These are phyloP conservation scores for Physocladia obscura DNA, from an alignment of 192 early-diverging fungal species.

Conservation along the genomic window DNA sequence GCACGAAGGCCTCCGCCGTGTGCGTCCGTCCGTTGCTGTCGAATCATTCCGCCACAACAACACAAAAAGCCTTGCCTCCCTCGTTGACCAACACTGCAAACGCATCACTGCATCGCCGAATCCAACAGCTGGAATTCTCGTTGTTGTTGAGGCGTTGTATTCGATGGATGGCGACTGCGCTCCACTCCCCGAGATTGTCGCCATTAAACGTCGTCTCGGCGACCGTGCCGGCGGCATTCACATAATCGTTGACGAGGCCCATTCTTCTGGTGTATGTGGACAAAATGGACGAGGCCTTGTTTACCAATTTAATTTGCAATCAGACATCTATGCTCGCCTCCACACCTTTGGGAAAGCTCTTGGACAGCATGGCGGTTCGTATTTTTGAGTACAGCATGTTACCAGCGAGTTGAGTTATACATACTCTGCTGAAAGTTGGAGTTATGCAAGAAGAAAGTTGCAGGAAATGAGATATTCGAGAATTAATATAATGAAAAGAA, in stretches of 20 bases:
- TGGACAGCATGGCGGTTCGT: conserved; percentile 72
- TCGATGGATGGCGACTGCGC: conserved; percentile 83
- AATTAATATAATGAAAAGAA: no score
- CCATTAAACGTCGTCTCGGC: conserved; percentile 36
- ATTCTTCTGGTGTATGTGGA: conserved; percentile 78
- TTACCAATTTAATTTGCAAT: conserved; percentile 60
- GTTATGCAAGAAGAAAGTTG: not conserved
- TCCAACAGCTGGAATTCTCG: conserved; percentile 45
- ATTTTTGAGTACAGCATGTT: not conserved
- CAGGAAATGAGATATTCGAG: no score
- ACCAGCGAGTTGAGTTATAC: not conserved
- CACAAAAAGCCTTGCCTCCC: conserved; percentile 49
- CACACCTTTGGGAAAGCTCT: conserved; percentile 85
- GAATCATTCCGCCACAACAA: conserved; percentile 68
- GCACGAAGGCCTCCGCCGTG: conserved; percentile 73
- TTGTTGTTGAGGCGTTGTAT: conserved; percentile 77
- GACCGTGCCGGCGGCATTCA: conserved; percentile 49
- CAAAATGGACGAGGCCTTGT: conserved; percentile 67
- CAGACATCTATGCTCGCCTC: conserved; percentile 68
- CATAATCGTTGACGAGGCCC: conserved; percentile 81
- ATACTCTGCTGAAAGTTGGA: not conserved
- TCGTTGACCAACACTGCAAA: conserved; percentile 7
- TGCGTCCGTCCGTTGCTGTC: conserved; percentile 31
- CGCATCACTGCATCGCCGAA: conserved; percentile 2
- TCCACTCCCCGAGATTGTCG: conserved; percentile 65